Evolutionary conservation across 768 basidiomycete genomes (phyloP).

Genomic region (Russula compacta): DNA sequence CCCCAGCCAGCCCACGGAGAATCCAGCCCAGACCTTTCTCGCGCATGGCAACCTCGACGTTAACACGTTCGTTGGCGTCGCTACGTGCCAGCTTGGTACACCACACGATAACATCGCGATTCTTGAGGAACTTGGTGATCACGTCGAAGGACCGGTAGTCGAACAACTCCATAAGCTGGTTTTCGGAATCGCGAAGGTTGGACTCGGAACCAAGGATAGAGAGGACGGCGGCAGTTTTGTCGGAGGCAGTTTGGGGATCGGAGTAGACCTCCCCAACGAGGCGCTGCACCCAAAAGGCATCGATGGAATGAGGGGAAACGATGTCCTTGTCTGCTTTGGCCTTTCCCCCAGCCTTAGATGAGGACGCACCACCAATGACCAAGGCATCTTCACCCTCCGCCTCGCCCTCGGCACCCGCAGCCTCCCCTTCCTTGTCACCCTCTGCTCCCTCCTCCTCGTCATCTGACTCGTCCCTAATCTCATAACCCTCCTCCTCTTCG

Average conservation of each 20-base stretch:
- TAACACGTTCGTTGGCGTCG: conserved; percentile 79
- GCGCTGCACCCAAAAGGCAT: conserved; percentile 98
- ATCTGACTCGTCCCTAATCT: conserved; percentile 75
- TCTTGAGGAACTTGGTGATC: conserved; percentile 85
- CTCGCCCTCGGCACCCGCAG: conserved; percentile 35
- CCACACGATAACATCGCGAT: conserved; percentile 95
- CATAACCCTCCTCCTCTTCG: conserved; percentile 83
- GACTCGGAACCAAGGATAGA: conserved; percentile 81
- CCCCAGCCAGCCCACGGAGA: conserved; percentile 76
- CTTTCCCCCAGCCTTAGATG: conserved; percentile 35
- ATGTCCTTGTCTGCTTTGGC: conserved; percentile 62
- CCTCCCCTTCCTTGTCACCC: conserved; percentile 36
- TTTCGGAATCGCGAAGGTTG: conserved; percentile 85
- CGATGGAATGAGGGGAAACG: conserved; percentile 84
- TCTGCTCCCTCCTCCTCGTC: conserved; percentile 58
- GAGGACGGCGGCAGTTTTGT: conserved; percentile 81
- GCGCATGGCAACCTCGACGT: conserved; percentile 96
- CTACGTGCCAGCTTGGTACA: conserved; percentile 92
- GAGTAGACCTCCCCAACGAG: conserved; percentile 86
- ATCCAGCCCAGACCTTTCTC: conserved; percentile 98
- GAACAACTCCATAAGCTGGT: conserved; percentile 93
- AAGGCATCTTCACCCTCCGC: conserved; percentile 60
- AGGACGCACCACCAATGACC: conserved; percentile 66
- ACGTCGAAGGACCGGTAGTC: conserved; percentile 89
- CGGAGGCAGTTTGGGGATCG: conserved; percentile 89